Percentiles rank a stretch among this genome's conserved stretches.
These are phyloP conservation scores for Dactylorhiza incarnata DNA, from an alignment of 106 monocot species.

Conservation along the genomic window DNA sequence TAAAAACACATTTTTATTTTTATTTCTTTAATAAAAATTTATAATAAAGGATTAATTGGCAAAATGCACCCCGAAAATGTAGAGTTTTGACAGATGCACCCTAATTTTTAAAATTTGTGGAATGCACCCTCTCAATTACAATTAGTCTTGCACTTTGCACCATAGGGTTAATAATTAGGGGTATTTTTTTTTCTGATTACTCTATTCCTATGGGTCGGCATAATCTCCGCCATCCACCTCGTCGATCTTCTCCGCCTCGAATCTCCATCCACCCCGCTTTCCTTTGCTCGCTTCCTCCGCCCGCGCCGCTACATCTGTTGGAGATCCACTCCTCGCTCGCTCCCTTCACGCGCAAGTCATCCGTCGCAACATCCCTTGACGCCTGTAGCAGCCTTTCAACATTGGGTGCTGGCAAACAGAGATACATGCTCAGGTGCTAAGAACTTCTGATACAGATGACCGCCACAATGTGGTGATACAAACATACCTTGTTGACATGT, in stretches of 20 bases:
- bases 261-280: background rate
- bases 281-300: constrained; percentile 23
- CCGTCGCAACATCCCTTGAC: constrained; percentile 18
- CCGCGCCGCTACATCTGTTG: constrained; percentile 11
- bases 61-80: too few species aligned
- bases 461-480: constrained; percentile 16
- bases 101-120: too few species aligned
- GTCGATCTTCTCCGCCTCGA: constrained; percentile 6
- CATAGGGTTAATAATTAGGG: too few species aligned
- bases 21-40: too few species aligned
- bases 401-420: constrained; percentile 30
- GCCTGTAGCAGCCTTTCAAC: constrained; percentile 47
- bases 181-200: too few species aligned
- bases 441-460: background rate
- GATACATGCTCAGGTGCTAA: constrained; percentile 39
- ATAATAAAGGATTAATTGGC: too few species aligned
- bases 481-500: constrained; percentile 40
- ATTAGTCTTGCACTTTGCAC: too few species aligned
- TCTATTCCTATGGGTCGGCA: constrained; percentile 15
- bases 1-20: too few species aligned
- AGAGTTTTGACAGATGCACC: too few species aligned
- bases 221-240: constrained; percentile 22
- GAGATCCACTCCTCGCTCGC: constrained; percentile 3
- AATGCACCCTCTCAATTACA: too few species aligned
- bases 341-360: constrained; percentile 15